Conservation (phyloP, 2,329 filamentous ascomycete species). For the Fusarium poae region DNA sequence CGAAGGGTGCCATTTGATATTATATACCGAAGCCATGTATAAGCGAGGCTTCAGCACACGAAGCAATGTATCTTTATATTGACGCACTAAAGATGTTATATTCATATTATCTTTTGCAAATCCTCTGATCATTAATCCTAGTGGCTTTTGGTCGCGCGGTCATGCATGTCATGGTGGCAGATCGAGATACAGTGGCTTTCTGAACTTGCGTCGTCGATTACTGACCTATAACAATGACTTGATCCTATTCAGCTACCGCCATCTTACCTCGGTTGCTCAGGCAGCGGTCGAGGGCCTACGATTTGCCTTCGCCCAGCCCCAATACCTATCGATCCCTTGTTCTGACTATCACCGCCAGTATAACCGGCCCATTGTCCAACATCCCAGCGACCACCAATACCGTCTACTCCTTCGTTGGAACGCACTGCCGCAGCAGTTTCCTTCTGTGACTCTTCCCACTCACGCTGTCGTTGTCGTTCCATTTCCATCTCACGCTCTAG, state of each 20-base stretch:
- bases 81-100: neutral
- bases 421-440: constrained; percentile 69
- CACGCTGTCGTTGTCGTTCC: constrained; percentile 79
- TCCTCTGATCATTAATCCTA: neutral
- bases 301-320: constrained; percentile 81
- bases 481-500: constrained; percentile 85
- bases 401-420: constrained; percentile 67
- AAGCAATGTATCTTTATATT: neutral
- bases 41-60: constrained; percentile 10
- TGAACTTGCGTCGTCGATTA: neutral
- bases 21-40: constrained; percentile 11
- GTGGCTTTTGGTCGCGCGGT: too few relatives aligned
- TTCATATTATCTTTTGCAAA: too few relatives aligned
- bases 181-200: neutral
- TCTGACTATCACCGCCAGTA: constrained; percentile 81
- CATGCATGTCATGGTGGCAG: neutral
- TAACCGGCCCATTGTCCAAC: constrained; percentile 81
- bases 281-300: constrained; percentile 79
- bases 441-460: constrained; percentile 83
- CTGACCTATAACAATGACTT: neutral
- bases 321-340: constrained; percentile 73
- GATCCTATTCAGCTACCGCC: constrained; percentile 13
- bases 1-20: neutral
- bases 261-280: constrained; percentile 54
- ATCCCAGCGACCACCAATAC: constrained; percentile 78